phyloP scores from a whole-genome alignment of 768 basidiomycete species.

The Epithele typhae region DNA sequence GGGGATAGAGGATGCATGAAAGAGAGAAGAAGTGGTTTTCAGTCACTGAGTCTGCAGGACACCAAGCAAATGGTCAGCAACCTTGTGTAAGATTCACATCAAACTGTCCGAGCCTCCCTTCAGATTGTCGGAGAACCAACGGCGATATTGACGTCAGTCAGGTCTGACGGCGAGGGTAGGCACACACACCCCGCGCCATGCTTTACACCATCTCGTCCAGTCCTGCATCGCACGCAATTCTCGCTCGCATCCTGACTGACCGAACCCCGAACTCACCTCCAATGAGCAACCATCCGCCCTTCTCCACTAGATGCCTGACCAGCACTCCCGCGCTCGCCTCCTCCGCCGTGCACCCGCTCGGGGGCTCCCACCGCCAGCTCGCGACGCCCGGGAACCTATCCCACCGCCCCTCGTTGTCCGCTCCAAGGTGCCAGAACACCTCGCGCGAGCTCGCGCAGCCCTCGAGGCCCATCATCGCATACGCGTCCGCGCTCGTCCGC shows the following conservation, averaged over 20 bases:
- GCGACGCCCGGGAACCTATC: slow-evolving; percentile 49
- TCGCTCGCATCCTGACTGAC: too few species aligned
- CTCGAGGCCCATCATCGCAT: slow-evolving; percentile 49
- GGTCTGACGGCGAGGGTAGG: too few species aligned
- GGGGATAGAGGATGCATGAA: slow-evolving; percentile 61
- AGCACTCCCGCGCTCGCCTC: slow-evolving; percentile 40
- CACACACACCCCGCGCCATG: too few species aligned
- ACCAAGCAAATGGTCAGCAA: not conserved
- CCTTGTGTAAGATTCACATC: too few species aligned
- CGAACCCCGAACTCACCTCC: slow-evolving; percentile 42
- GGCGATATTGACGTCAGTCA: too few species aligned
- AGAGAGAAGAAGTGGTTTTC: slow-evolving; percentile 75
- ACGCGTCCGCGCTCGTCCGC: not conserved
- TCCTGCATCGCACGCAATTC: too few species aligned
- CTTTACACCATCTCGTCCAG: too few species aligned
- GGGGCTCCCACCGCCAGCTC: slow-evolving; percentile 52
- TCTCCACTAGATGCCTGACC: slow-evolving; percentile 54
- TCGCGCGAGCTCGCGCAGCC: slow-evolving; percentile 64
- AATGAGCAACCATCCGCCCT: slow-evolving; percentile 65
- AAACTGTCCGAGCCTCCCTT: too few species aligned
- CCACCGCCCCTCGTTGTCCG: slow-evolving; percentile 46
- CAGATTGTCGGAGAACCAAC: too few species aligned
- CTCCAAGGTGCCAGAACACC: slow-evolving; percentile 58
- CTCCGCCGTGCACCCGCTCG: slow-evolving; percentile 37
- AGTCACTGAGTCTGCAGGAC: slow-evolving; percentile 60